phyloP scores from a whole-genome alignment of 805 yeast species.

The Nakazawaea wyomingensis region DNA sequence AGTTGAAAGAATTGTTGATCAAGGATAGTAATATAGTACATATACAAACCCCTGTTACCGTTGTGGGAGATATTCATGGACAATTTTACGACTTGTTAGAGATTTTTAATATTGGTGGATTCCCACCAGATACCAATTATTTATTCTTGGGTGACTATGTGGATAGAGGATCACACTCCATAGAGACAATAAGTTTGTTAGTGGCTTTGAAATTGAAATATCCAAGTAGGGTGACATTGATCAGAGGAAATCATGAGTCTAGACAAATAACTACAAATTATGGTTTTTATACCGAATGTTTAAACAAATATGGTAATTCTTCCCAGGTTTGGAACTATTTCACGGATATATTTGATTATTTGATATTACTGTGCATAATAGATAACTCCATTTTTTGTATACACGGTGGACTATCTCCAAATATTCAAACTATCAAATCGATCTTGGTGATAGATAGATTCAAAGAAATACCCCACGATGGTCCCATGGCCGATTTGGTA shows the following conservation, averaged over 20 bases:
- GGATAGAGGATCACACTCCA: conserved; percentile 89
- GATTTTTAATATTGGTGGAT: conserved; percentile 90
- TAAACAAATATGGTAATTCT: conserved; percentile 74
- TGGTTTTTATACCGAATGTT: conserved; percentile 94
- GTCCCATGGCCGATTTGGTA: conserved; percentile 98
- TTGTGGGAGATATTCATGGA: conserved; percentile 97
- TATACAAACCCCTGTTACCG: conserved; percentile 80
- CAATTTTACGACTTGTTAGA: conserved; percentile 93
- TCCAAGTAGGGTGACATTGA: conserved; percentile 75
- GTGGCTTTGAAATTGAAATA: conserved; percentile 81
- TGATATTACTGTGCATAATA: conserved; percentile 84
- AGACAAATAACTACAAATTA: conserved; percentile 95
- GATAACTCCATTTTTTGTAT: conserved; percentile 90
- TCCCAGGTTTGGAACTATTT: conserved; percentile 81
- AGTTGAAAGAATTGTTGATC: conserved; percentile 74
- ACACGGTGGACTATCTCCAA: conserved; percentile 96
- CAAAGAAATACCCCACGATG: conserved; percentile 96
- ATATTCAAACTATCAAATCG: conserved; percentile 90
- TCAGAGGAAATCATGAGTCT: conserved; percentile 95
- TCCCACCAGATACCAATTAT: conserved; percentile 90
- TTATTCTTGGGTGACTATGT: conserved; percentile 94
- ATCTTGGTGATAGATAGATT: conserved; percentile 86
- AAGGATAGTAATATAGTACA: conserved; percentile 84
- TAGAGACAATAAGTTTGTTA: conserved; percentile 84
- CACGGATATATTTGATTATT: conserved; percentile 89